These are phyloP conservation scores for Irpex rosettiformis DNA, from an alignment of 1,284 basidiomycete species.

Conservation along the genomic window DNA sequence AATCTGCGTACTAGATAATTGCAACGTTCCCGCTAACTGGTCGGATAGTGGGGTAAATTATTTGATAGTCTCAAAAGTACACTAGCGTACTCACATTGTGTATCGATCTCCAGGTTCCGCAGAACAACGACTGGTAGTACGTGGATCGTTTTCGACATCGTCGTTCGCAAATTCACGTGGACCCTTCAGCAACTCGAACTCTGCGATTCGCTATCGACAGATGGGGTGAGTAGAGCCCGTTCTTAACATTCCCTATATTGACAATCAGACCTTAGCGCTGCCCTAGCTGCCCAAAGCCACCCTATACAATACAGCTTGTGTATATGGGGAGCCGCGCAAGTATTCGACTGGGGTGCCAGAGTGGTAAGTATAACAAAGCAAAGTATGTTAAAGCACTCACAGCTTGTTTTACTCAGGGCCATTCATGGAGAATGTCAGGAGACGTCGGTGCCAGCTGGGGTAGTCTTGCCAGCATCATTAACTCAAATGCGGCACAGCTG, in stretches of 20 bases:
- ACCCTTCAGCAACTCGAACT: constrained; percentile 46
- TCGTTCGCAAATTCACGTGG: neutral
- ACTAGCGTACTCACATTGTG: neutral
- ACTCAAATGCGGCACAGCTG: constrained; percentile 39
- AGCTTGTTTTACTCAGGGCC: constrained; percentile 33
- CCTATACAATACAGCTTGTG: constrained; percentile 48
- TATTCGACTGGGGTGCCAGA: constrained; percentile 52
- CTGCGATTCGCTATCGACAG: constrained; percentile 49
- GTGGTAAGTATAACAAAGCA: constrained; percentile 35
- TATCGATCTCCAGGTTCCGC: constrained; percentile 32
- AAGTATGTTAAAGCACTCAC: neutral
- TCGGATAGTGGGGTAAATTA: constrained; percentile 36
- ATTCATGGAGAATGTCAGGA: constrained; percentile 54
- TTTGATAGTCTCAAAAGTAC: neutral
- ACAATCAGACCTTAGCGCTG: constrained; percentile 31
- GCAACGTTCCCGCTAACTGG: constrained; percentile 52
- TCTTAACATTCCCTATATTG: neutral
- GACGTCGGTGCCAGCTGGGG: constrained; percentile 49
- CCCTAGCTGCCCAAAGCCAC: constrained; percentile 35
- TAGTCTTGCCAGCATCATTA: constrained; percentile 44
- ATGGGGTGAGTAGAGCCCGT: constrained; percentile 40
- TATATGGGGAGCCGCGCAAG: constrained; percentile 48
- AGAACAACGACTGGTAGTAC: constrained; percentile 48
- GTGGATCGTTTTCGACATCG: constrained; percentile 21
- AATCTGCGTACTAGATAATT: constrained; percentile 39